A percentile compares a stretch with the other conserved stretches of the same genome.
These are phyloP conservation scores for Hirsutella thompsonii DNA, from an alignment of 2,329 filamentous ascomycete genomes.

Conservation along the genomic window DNA sequence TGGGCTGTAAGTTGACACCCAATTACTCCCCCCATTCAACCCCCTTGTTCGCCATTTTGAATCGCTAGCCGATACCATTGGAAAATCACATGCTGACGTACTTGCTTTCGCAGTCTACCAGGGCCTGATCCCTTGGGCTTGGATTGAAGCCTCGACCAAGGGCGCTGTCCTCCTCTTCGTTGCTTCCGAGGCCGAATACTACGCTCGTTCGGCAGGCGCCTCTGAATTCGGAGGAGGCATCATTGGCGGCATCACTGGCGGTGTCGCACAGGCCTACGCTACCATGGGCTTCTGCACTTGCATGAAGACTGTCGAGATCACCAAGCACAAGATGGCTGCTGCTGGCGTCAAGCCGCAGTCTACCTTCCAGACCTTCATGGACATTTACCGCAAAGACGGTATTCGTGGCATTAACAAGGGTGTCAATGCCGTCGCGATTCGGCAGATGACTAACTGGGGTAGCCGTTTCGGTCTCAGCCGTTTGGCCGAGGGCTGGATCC, in stretches of 20 bases:
- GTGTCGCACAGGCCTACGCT: slow-evolving; percentile 94
- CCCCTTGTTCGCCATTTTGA: not conserved
- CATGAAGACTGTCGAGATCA: slow-evolving; percentile 99
- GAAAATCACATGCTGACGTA: slow-evolving; percentile 4
- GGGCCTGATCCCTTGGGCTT: slow-evolving; percentile 98
- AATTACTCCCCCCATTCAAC: not conserved
- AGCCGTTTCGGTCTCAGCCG: slow-evolving; percentile 88
- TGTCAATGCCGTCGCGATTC: slow-evolving; percentile 95
- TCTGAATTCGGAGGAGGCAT: slow-evolving; percentile 83
- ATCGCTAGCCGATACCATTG: too few species aligned
- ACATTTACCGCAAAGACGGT: slow-evolving; percentile 90
- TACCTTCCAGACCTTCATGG: slow-evolving; percentile 91
- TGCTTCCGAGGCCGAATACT: slow-evolving; percentile 94
- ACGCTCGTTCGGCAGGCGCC: slow-evolving; percentile 72
- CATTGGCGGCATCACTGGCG: slow-evolving; percentile 79
- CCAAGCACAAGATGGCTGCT: slow-evolving; percentile 88
- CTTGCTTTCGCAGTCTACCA: slow-evolving; percentile 68
- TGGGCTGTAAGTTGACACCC: slow-evolving; percentile 65
- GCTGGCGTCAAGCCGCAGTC: slow-evolving; percentile 72
- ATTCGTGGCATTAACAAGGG: slow-evolving; percentile 95
- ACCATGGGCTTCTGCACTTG: slow-evolving; percentile 99
- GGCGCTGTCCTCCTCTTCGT: slow-evolving; percentile 98
- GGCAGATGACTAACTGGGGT: slow-evolving; percentile 99
- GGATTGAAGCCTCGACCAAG: slow-evolving; percentile 99
- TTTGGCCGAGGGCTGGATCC: slow-evolving; percentile 81